phyloP scores from a whole-genome alignment of 2,329 filamentous ascomycete genomes.

The Knoxdaviesia capensis region DNA sequence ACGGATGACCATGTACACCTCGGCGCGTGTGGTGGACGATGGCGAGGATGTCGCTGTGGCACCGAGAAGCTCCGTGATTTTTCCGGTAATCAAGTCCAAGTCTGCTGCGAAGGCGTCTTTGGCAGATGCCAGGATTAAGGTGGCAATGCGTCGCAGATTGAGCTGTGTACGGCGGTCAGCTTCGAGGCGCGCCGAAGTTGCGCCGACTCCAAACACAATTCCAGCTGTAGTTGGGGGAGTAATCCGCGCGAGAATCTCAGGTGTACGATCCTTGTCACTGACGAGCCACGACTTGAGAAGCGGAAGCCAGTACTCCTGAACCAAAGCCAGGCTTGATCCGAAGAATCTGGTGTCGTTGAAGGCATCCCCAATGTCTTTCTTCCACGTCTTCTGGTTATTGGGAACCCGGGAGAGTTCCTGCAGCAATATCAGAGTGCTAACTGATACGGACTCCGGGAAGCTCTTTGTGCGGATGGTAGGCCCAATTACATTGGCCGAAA shows the following conservation, averaged over 20 bases:
- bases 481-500: conserved; percentile 66
- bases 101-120: conserved; percentile 66
- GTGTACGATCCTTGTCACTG: conserved; percentile 71
- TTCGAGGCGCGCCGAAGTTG: conserved; percentile 81
- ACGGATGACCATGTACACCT: conserved; percentile 75
- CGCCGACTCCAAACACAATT: conserved; percentile 96
- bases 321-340: conserved; percentile 40
- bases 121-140: conserved; percentile 57
- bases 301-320: conserved; percentile 60
- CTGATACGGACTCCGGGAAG: conserved; percentile 71
- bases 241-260: conserved; percentile 61
- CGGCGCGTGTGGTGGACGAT: conserved; percentile 71
- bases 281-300: conserved; percentile 69
- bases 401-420: conserved; percentile 59
- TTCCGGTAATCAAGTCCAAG: conserved; percentile 54
- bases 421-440: conserved; percentile 50
- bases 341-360: conserved; percentile 87
- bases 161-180: conserved; percentile 85
- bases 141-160: conserved; percentile 64
- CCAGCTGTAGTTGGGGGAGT: conserved; percentile 77
- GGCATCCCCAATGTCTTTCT: conserved; percentile 76
- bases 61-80: conserved; percentile 65
- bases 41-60: conserved; percentile 80
- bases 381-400: conserved; percentile 75
- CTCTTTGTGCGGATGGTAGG: conserved; percentile 66